Evolutionary conservation across 768 basidiomycete genomes (phyloP).

Genomic region (Strobilomyces dryophilus): DNA sequence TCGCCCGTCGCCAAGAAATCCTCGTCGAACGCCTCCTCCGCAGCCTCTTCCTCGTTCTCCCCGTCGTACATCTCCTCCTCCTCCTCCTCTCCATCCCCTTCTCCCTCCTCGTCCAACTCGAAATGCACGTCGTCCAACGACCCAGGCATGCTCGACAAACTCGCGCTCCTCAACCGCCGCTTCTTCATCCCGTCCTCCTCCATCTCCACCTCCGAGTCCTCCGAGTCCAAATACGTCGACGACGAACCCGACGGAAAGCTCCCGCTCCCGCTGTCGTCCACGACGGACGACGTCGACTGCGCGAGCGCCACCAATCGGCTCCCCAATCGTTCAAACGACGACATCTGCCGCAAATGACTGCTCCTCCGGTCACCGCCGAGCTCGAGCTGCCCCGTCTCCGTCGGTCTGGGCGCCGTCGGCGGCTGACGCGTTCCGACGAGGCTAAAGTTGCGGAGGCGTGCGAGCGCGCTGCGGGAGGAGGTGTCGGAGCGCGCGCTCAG

Average conservation of each 20-base stretch:
- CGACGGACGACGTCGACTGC: slow-evolving; percentile 33
- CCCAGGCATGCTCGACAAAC: slow-evolving; percentile 85
- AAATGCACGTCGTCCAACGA: slow-evolving; percentile 64
- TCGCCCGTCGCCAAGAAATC: slow-evolving; percentile 77
- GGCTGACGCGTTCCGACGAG: slow-evolving; percentile 55
- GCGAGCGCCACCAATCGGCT: slow-evolving; percentile 51
- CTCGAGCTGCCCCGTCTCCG: background rate
- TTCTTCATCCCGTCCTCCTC: slow-evolving; percentile 38
- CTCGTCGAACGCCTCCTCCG: slow-evolving; percentile 74
- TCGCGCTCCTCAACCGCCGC: slow-evolving; percentile 47
- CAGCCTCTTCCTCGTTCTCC: slow-evolving; percentile 57
- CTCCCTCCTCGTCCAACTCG: slow-evolving; percentile 51
- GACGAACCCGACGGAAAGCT: slow-evolving; percentile 47
- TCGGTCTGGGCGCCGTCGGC: slow-evolving; percentile 25
- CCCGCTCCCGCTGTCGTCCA: slow-evolving; percentile 17
- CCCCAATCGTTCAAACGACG: slow-evolving; percentile 71
- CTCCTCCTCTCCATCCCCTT: slow-evolving; percentile 34
- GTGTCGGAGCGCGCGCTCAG: slow-evolving; percentile 91
- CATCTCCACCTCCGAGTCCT: slow-evolving; percentile 37
- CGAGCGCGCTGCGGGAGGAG: slow-evolving; percentile 66
- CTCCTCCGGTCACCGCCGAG: slow-evolving; percentile 27
- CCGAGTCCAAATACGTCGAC: slow-evolving; percentile 48
- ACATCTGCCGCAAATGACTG: slow-evolving; percentile 61
- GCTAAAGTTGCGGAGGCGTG: slow-evolving; percentile 74
- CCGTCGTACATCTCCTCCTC: slow-evolving; percentile 31